These are phyloP conservation scores for Gelatoporia subvermispora DNA, from an alignment of 768 basidiomycete genomes.

Conservation along the genomic window DNA sequence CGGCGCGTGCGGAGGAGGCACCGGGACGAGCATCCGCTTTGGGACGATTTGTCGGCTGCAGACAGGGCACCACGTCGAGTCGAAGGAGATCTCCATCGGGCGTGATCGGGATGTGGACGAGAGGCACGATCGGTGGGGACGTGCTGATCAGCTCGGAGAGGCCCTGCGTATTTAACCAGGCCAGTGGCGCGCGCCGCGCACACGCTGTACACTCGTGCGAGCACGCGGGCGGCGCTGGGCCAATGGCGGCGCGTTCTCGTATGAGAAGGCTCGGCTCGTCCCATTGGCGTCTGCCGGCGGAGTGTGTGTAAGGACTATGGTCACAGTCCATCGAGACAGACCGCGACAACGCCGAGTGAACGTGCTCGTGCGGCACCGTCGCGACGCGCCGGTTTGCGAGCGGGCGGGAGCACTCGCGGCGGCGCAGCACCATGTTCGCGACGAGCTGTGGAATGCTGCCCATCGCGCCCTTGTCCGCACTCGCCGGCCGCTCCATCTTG, in stretches of 20 bases:
- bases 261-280: too few relatives aligned
- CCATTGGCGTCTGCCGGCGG: too few relatives aligned
- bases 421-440: constrained; percentile 43
- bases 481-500: constrained; percentile 47
- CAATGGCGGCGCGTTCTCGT: too few relatives aligned
- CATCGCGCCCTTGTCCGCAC: constrained; percentile 23
- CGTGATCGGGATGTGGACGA: constrained; percentile 11
- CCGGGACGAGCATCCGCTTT: constrained; percentile 57
- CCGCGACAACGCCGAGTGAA: constrained; percentile 26
- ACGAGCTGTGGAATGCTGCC: constrained; percentile 35
- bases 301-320: too few relatives aligned
- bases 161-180: too few relatives aligned
- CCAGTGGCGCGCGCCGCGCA: too few relatives aligned
- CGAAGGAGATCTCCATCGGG: constrained; percentile 34
- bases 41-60: constrained; percentile 78
- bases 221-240: too few relatives aligned
- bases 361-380: constrained; percentile 16
- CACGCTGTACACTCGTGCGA: too few relatives aligned
- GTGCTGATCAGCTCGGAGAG: too few relatives aligned
- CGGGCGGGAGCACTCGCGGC: constrained; percentile 34
- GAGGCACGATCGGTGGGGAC: background rate
- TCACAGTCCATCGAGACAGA: constrained; percentile 14
- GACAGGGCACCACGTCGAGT: constrained; percentile 76
- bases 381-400: constrained; percentile 31
- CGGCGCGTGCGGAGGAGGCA: constrained; percentile 29